A percentile compares a stretch with the other conserved stretches of the same genome.
Conservation (phyloP, 495 filamentous ascomycete genomes). For the Hypoxylon lienhwacheense region DNA sequence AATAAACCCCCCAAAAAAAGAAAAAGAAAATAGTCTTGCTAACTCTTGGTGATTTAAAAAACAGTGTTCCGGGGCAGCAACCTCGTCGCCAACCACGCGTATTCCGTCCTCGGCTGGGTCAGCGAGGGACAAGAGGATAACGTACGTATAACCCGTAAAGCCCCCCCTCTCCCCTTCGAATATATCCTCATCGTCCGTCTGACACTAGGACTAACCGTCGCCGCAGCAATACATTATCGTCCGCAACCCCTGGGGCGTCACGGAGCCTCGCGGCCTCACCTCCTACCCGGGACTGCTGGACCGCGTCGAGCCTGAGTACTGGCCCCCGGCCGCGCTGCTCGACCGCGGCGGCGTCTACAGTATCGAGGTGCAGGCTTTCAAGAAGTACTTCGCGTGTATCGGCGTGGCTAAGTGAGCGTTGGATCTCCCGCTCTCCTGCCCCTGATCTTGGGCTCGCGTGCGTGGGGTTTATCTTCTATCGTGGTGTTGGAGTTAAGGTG, state of each 20-base stretch:
- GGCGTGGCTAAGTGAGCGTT: constrained; percentile 39
- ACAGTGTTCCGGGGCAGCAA: constrained; percentile 39
- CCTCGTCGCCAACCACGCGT: constrained; percentile 45
- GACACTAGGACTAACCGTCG: background rate
- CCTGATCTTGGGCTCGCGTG: background rate
- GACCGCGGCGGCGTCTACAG: constrained; percentile 40
- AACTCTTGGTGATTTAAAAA: background rate
- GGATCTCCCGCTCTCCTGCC: background rate
- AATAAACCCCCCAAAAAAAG: no score
- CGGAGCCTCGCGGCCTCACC: constrained; percentile 38
- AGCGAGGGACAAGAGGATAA: constrained; percentile 38
- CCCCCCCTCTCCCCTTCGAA: background rate
- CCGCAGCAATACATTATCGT: constrained; percentile 40
- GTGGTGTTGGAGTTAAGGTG: background rate
- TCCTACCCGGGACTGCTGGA: constrained; percentile 37
- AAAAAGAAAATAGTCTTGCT: background rate
- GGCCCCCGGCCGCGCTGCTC: constrained; percentile 37
- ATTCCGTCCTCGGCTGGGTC: constrained; percentile 45
- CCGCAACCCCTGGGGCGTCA: constrained; percentile 45
- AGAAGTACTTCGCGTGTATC: constrained; percentile 43
- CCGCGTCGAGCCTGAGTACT: constrained; percentile 41
- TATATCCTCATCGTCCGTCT: no score
- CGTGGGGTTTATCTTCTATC: background rate
- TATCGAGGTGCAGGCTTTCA: constrained; percentile 38
- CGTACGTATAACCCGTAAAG: background rate